A percentile compares a stretch with the other conserved stretches of the same genome.
phyloP scores from a whole-genome alignment of 371 early-diverging fungal species.

The Mortierella sp. region DNA sequence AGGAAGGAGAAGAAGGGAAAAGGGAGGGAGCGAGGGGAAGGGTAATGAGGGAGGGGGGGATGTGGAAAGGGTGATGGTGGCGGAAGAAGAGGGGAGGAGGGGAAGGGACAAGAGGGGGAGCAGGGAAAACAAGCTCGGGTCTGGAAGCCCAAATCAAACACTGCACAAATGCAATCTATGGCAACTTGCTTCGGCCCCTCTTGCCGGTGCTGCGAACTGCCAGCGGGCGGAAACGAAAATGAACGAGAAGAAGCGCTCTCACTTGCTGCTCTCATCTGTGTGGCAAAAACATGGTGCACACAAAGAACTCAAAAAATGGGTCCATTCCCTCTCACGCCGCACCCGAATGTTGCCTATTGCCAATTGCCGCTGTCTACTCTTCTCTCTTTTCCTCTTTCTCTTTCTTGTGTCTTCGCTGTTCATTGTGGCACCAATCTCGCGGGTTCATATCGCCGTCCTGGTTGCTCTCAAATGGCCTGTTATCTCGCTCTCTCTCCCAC shows the following conservation, averaged over 20 bases:
- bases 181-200: background rate
- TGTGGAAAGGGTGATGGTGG: background rate
- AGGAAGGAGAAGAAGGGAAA: background rate
- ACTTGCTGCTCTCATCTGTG: background rate
- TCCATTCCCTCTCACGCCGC: background rate
- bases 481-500: background rate
- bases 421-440: no score
- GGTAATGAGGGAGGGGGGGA: background rate
- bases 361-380: background rate
- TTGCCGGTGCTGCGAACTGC: background rate
- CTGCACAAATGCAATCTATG: background rate
- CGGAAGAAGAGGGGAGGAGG: background rate
- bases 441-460: background rate
- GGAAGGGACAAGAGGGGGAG: background rate
- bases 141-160: background rate
- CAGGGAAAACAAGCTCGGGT: background rate
- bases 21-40: background rate
- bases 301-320: slow-evolving; percentile 1
- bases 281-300: background rate
- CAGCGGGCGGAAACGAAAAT: background rate
- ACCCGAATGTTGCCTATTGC: background rate
- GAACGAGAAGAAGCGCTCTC: background rate
- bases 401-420: background rate
- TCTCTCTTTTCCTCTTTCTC: background rate
- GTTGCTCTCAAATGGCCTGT: background rate